phyloP scores from a whole-genome alignment of 2,329 filamentous ascomycete genomes.

The Tympanopsis confertula region DNA sequence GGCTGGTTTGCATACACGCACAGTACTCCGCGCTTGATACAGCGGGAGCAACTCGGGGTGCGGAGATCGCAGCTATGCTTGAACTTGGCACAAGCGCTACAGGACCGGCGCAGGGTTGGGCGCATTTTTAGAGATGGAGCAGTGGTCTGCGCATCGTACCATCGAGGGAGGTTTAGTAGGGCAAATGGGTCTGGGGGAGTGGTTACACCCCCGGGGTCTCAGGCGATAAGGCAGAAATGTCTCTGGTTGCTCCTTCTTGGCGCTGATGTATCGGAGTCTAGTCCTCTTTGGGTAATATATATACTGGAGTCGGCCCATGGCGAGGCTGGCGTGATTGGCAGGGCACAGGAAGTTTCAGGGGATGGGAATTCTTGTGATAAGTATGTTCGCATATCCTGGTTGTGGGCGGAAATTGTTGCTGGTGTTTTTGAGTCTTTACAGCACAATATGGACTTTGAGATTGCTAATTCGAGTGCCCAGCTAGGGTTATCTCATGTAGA shows the following conservation, averaged over 20 bases:
- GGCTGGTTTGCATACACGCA: slow-evolving; percentile 45
- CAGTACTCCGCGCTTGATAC: slow-evolving; percentile 29
- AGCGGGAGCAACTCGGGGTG: slow-evolving; percentile 41
- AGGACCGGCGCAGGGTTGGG: slow-evolving; percentile 43
- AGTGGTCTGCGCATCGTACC: not conserved
- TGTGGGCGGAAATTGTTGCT: too few species aligned
- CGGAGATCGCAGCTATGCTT: slow-evolving; percentile 44
- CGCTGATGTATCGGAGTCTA: slow-evolving; percentile 18
- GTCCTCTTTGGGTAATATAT: slow-evolving; percentile 9
- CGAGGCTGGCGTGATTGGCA: too few species aligned
- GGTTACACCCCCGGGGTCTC: slow-evolving; percentile 1
- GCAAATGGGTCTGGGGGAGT: not conserved
- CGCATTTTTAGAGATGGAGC: slow-evolving; percentile 28
- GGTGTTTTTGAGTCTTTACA: too few species aligned
- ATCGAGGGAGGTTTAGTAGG: not conserved
- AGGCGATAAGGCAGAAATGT: slow-evolving; percentile 17
- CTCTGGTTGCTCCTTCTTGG: slow-evolving; percentile 4
- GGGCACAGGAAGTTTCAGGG: too few species aligned
- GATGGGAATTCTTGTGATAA: too few species aligned
- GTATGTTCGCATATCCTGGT: too few species aligned
- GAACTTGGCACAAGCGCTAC: slow-evolving; percentile 39
- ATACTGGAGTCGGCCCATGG: too few species aligned
- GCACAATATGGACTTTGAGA: too few species aligned
- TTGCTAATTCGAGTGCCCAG: too few species aligned
- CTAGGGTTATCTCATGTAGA: too few species aligned